Evolutionary conservation across 257 asterid genomes (phyloP), one percentile per base, ranked within the genome.

Genomic region (Solanum corneliomulleri): DNA sequence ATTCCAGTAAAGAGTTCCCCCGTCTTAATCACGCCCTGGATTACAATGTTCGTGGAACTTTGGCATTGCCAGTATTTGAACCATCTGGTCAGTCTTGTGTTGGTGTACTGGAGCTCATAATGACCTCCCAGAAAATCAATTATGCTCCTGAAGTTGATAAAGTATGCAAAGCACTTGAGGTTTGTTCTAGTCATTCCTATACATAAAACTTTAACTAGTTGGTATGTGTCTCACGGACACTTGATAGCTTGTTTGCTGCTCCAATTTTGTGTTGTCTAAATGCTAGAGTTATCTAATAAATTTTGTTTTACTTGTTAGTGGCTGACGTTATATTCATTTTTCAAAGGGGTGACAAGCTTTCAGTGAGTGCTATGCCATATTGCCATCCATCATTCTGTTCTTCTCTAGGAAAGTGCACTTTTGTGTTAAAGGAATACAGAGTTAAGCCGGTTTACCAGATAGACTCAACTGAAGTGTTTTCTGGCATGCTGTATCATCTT

Each of bases 161-260:
- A 93, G 98, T 96, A 62, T 96, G 99, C 96, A 96, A 95, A 90
- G 99, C 99, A 37, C 98, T 96, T 68, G 98, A 96, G 99, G 99
- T 96, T 92, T 87, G 94, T 89, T 75, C 85, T 87, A 75, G 76
- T 89, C 82, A 75, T 90, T 76, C 87, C 58, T 37, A 9, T 35
- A 9, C 62, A 47, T 89, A 49, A 82, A 52, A 86, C 72, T 45
- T 49, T 35, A 20, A 31, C 72, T 81, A 39, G 37, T 10, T 39
- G 44, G 62, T 21, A 41, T 42, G 49, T 49, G 23, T 58, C 62
- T 74, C 85, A 49, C 69, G 20, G 44, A 7, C 44, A 29, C 45
- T 29, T 10, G 45, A 81, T 49, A 18, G 69, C 69, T 49, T 47
- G 85, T 81, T 18, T 81, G 29, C 69, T 29, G 85, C 85, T 11